Evolutionary conservation across 2,329 filamentous ascomycete genomes (phyloP), one percentile per base, ranked within the genome.

Genomic region (Hypomyces perniciosus): DNA sequence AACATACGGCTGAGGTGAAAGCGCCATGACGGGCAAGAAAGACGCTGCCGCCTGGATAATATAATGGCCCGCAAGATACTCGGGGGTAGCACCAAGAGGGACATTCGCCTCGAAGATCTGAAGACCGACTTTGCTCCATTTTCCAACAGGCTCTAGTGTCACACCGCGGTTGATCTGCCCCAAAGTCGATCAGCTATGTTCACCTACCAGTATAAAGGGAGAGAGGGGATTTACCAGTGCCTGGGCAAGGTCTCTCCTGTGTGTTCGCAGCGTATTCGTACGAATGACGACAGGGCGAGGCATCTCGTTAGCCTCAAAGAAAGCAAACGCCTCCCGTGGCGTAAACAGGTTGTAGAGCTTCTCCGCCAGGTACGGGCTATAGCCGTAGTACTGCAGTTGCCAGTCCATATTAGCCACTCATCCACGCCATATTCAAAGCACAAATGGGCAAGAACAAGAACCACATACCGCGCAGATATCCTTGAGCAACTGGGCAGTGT

Each of bases 291-390:
- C 85, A 4, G 93, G 93, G 46, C 93, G 84, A 10, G 90, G 83
- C 29, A 88, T 90, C 73, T 99, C 93, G 83, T 99, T 99, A 62
- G 92, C 92, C 73, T 99, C 93, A 73, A 99, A 97, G 72, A 99
- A 99, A 49, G 91, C 91, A 61, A 97, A 95, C 0, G 93, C 93
- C 73, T 99, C 93, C 61, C 86, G 85, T 0, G 93, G 89, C 1
- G 90, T 84, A 72, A 99, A 97, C 6, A 99, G 83, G 64, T 86
- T 85, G 73, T 91, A 90, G 12, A 99, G 83, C 77, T 97, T 99
- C 71, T 96, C 89, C 4, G 91, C 93, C n/a, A 99, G 79, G 72
- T 86, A 97, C 35, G 86, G 83, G 4, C 88, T 95, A 75, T 99
- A 99, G 54, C 92, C 91, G 67, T 99, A 99, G 77, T 99, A 99